A percentile compares a stretch with the other conserved stretches of the same genome.
Evolutionary conservation across 208 protist species (phyloP).

Genomic region (Blechomonas ayalai): DNA sequence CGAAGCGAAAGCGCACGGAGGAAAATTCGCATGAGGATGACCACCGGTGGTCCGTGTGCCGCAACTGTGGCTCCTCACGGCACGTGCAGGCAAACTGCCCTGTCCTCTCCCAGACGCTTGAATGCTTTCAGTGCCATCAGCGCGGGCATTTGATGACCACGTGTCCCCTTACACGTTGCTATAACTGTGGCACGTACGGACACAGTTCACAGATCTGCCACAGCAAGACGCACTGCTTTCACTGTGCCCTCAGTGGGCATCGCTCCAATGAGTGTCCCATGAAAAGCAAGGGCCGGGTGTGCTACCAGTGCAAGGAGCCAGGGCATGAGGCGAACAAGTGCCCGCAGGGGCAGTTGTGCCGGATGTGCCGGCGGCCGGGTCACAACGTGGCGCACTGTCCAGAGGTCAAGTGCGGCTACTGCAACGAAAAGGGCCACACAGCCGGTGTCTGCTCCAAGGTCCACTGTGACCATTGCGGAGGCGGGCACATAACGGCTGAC

Average conservation of each 20-base stretch:
- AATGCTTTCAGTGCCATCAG: constrained; percentile 84
- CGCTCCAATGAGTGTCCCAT: constrained; percentile 71
- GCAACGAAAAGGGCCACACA: constrained; percentile 73
- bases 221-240: constrained; percentile 82
- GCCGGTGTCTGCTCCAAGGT: constrained; percentile 51
- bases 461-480: constrained; percentile 36
- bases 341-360: constrained; percentile 62
- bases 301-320: constrained; percentile 85
- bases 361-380: constrained; percentile 72
- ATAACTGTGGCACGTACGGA: constrained; percentile 82
- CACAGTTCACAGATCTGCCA: constrained; percentile 80
- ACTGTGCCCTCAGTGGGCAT: constrained; percentile 76
- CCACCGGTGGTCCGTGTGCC: constrained; percentile 41
- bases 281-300: constrained; percentile 60
- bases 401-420: constrained; percentile 53
- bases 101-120: constrained; percentile 41
- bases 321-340: constrained; percentile 79
- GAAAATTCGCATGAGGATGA: constrained; percentile 7
- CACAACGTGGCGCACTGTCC: constrained; percentile 75
- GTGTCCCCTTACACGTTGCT: constrained; percentile 82
- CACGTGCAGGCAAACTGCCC: constrained; percentile 69
- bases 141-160: constrained; percentile 71
- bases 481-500: constrained; percentile 19
- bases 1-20: constrained; percentile 14
- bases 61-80: constrained; percentile 64